phyloP scores from a whole-genome alignment of 1,284 basidiomycete genomes.

The Rhizoctonia solani region DNA sequence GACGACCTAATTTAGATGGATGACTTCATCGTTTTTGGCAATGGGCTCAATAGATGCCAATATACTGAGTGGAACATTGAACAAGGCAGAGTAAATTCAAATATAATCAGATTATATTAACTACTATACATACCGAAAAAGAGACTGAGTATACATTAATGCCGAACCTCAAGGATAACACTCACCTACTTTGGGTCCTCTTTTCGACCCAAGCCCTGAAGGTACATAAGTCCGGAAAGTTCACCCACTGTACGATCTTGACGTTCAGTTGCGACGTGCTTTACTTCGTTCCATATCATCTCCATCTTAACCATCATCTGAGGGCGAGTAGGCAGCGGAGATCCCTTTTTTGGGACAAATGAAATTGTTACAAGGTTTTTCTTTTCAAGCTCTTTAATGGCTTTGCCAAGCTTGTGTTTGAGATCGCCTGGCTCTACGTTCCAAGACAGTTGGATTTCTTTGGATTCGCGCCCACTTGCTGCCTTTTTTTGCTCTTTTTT shows the following conservation, averaged over 20 bases:
- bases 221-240: not conserved
- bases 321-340: constrained; percentile 16
- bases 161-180: not conserved
- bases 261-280: constrained; percentile 29
- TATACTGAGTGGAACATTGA: too few species aligned
- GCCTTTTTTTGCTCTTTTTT: constrained; percentile 42
- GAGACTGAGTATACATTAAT: not conserved
- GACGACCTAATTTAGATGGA: too few species aligned
- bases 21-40: too few species aligned
- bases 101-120: not conserved
- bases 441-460: constrained; percentile 80
- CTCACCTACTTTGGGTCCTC: not conserved
- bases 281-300: constrained; percentile 25
- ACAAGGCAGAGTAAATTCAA: not conserved
- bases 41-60: too few species aligned
- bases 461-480: constrained; percentile 47
- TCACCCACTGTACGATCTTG: not conserved
- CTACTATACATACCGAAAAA: not conserved
- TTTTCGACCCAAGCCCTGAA: constrained; percentile 10
- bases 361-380: constrained; percentile 63
- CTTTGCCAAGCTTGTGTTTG: constrained; percentile 68
- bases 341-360: constrained; percentile 45
- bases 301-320: constrained; percentile 20
- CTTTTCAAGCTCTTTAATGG: constrained; percentile 60
- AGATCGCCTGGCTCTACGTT: constrained; percentile 62